Evolutionary conservation across 257 asterid species (phyloP).

Genomic region (Nicotiana obtusifolia): DNA sequence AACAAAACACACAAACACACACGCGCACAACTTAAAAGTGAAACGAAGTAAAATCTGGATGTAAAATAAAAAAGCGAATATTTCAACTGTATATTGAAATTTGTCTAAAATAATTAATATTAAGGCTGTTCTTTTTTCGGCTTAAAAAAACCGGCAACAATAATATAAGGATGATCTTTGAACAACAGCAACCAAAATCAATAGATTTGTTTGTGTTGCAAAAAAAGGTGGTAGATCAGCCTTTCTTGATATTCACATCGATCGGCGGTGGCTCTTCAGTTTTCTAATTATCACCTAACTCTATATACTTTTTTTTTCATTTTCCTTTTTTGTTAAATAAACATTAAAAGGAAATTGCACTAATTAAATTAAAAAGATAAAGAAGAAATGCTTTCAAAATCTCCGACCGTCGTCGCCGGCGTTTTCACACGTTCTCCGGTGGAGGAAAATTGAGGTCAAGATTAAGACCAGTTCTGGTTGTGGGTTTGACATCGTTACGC

Average conservation of each 20-base stretch:
- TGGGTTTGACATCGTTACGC: not conserved
- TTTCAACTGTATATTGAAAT: too few relatives aligned
- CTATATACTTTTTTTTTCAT: not conserved
- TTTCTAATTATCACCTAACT: not conserved
- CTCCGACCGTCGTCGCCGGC: not conserved
- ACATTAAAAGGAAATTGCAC: slow-evolving; percentile 1
- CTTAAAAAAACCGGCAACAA: slow-evolving; percentile 4
- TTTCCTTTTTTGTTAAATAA: not conserved
- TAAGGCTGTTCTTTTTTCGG: not conserved
- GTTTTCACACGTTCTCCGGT: slow-evolving; percentile 9
- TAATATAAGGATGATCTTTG: not conserved
- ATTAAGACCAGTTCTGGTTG: not conserved
- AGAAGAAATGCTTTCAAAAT: not conserved
- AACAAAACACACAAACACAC: too few relatives aligned
- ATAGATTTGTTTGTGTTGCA: not conserved
- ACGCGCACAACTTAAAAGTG: too few relatives aligned
- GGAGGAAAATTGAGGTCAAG: slow-evolving; percentile 27
- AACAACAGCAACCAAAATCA: not conserved
- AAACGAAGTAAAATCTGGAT: not conserved
- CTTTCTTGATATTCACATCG: not conserved
- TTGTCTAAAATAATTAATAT: too few relatives aligned
- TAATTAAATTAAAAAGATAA: not conserved
- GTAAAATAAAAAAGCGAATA: too few relatives aligned
- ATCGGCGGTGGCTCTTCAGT: not conserved
- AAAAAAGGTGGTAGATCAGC: not conserved